phyloP scores from a whole-genome alignment of 78 protist genomes.

The Monosiga brevicollis region DNA sequence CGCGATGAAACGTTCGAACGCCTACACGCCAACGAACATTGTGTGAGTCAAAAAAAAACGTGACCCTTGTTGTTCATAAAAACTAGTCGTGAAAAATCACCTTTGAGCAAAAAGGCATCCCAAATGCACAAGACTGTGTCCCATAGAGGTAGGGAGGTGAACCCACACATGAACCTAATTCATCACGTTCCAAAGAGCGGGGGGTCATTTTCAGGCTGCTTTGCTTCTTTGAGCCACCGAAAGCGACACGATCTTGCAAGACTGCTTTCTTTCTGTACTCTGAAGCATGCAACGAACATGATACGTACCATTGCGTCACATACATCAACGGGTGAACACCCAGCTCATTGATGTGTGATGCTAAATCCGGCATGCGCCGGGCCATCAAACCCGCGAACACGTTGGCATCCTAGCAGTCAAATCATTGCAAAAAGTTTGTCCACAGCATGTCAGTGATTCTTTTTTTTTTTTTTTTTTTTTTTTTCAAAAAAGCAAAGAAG shows the following conservation, averaged over 20 bases:
- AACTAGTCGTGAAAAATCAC: background rate
- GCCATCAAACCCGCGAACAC: background rate
- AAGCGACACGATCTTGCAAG: no score
- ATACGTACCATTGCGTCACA: background rate
- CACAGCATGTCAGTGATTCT: background rate
- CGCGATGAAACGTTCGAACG: background rate
- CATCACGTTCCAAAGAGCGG: no score
- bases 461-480: background rate
- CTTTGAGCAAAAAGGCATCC: background rate
- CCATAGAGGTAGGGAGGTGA: background rate
- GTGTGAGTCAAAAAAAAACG: background rate
- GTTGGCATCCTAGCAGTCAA: background rate
- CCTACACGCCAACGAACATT: no score
- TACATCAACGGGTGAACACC: slow-evolving; percentile 4
- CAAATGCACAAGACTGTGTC: slow-evolving; percentile 2
- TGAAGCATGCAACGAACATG: no score
- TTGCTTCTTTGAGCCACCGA: no score
- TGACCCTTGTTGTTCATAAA: background rate
- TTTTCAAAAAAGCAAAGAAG: background rate
- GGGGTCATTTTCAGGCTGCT: no score
- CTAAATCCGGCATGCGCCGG: background rate
- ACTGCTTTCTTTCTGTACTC: no score
- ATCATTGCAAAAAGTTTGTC: background rate
- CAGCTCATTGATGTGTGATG: background rate
- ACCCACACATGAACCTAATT: slow-evolving; percentile 6